Evolutionary conservation across 768 basidiomycete genomes (phyloP).

Genomic region (Trametes cingulata): DNA sequence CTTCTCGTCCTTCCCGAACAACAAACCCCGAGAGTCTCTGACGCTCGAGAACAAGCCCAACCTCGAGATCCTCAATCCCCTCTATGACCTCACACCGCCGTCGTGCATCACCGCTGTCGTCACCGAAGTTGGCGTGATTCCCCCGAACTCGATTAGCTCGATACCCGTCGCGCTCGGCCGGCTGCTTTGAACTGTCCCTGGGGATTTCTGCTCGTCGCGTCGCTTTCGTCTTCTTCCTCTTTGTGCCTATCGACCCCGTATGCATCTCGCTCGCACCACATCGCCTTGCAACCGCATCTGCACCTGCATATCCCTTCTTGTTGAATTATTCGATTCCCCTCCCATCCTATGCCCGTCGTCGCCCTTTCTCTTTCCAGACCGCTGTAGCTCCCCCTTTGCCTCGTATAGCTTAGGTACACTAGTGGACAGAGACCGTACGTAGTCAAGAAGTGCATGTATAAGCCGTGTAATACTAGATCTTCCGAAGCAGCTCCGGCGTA

Average conservation of each 20-base stretch:
- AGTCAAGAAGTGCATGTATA: conserved; percentile 15
- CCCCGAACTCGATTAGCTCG: conserved; percentile 86
- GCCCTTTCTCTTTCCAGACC: not conserved
- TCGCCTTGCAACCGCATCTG: conserved; percentile 20
- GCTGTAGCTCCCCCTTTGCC: not conserved
- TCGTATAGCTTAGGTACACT: conserved; percentile 16
- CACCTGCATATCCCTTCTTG: conserved; percentile 3
- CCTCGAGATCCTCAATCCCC: conserved; percentile 78
- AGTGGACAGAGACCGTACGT: conserved; percentile 16
- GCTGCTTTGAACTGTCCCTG: conserved; percentile 26
- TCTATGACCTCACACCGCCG: conserved; percentile 95
- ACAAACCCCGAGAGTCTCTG: conserved; percentile 34
- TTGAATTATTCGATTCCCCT: conserved; percentile 6
- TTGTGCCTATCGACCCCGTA: conserved; percentile 11
- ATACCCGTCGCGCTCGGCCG: conserved; percentile 68
- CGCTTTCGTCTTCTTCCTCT: conserved; percentile 7
- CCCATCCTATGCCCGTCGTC: not conserved
- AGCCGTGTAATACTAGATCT: conserved; percentile 16
- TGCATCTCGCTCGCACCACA: conserved; percentile 7
- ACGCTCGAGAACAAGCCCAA: conserved; percentile 42
- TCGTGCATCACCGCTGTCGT: conserved; percentile 93
- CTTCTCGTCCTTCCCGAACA: conserved; percentile 36
- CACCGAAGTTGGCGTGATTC: conserved; percentile 95
- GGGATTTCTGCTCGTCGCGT: conserved; percentile 12
- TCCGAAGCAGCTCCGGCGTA: not conserved